Conservation (phyloP, 176 grass and related monocot genomes). For the Carex pumila region DNA sequence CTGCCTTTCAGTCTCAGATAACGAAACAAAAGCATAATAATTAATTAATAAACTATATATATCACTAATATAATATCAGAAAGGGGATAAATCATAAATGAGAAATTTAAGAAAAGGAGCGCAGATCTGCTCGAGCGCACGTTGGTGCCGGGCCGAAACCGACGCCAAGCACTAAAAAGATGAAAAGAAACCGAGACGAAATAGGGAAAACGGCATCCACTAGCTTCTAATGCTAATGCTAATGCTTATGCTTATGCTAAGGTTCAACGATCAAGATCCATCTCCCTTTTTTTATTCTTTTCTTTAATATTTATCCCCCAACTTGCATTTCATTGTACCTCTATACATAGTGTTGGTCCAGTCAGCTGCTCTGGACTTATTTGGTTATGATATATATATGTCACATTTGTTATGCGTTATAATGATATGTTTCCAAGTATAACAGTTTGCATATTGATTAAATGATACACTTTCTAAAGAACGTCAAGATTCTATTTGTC, state of each 20-base stretch:
- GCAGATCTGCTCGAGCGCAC: not conserved
- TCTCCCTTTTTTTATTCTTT: not conserved
- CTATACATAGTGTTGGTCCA: not conserved
- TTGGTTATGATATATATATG: not conserved
- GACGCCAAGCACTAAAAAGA: slow-evolving; percentile 8
- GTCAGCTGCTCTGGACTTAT: not conserved
- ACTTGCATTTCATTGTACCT: not conserved
- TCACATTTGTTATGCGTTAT: not conserved
- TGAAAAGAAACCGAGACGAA: not conserved
- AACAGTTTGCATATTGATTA: not conserved
- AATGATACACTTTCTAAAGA: not conserved
- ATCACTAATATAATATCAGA: not conserved
- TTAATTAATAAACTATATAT: no score
- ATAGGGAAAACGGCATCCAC: slow-evolving; percentile 12
- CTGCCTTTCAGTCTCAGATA: not conserved
- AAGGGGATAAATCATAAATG: no score
- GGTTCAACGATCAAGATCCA: not conserved
- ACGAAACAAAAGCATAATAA: not conserved
- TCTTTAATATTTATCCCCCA: not conserved
- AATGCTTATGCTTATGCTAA: no score
- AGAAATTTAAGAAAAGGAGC: not conserved
- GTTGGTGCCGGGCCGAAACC: slow-evolving; percentile 6
- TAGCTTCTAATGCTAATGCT: not conserved
- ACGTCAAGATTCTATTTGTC: not conserved
- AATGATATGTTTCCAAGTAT: not conserved